These are phyloP conservation scores for Jacaranda copaia DNA, from an alignment of 257 asterid species.

Conservation along the genomic window DNA sequence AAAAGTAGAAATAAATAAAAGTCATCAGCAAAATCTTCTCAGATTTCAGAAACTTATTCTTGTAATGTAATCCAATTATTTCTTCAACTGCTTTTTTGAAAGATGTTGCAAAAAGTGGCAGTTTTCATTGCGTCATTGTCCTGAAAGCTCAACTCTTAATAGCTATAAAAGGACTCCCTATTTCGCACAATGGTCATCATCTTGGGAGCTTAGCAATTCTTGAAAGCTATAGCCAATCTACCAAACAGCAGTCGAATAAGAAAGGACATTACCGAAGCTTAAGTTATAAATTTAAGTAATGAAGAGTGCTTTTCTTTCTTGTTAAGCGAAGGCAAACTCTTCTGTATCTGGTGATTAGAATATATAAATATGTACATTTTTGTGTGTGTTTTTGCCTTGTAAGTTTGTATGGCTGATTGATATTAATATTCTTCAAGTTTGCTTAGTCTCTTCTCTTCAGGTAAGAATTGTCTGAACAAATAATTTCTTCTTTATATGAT, in stretches of 20 bases:
- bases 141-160: too few relatives aligned
- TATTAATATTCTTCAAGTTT: background rate
- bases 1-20: background rate
- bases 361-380: background rate
- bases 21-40: constrained; percentile 3
- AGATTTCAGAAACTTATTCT: constrained; percentile 17
- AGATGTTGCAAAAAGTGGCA: constrained; percentile 1
- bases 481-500: background rate
- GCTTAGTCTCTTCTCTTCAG: background rate
- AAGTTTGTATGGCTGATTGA: constrained; percentile 14
- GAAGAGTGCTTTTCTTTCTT: constrained; percentile 39
- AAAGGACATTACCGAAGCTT: constrained; percentile 45
- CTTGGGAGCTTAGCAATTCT: constrained; percentile 34
- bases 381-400: background rate
- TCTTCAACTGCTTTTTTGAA: background rate
- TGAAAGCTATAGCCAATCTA: constrained; percentile 42
- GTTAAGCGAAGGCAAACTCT: constrained; percentile 47
- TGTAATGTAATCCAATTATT: constrained; percentile 11
- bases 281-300: constrained; percentile 33
- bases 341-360: constrained; percentile 11
- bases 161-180: background rate
- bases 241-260: constrained; percentile 42
- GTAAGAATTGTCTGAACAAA: constrained; percentile 20
- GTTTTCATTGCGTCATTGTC: background rate
- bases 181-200: constrained; percentile 13